Percentiles rank a stretch among this genome's conserved stretches.
phyloP scores from a whole-genome alignment of 129 eudicot species.

The Rutidosis leptorrhynchoides region DNA sequence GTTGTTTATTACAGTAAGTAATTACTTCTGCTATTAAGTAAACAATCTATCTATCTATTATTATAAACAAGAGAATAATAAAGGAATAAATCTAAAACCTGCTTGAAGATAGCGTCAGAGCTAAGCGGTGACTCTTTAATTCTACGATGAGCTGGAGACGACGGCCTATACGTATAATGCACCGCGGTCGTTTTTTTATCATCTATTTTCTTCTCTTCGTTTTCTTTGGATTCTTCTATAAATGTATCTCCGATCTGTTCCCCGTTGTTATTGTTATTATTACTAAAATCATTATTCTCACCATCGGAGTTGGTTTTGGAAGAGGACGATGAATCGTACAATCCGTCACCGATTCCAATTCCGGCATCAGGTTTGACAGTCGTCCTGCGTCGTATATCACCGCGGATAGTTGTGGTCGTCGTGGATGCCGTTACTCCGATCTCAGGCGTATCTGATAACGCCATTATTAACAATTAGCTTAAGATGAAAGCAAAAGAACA shows the following conservation, averaged over 20 bases:
- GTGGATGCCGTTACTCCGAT: slow-evolving; percentile 21
- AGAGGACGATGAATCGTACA: slow-evolving; percentile 28
- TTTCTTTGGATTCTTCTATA: slow-evolving; percentile 18
- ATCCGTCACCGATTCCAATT: slow-evolving; percentile 18
- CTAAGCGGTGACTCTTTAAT: slow-evolving; percentile 88
- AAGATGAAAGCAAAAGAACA: slow-evolving; percentile 14
- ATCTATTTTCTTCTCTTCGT: slow-evolving; percentile 19
- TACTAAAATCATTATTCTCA: slow-evolving; percentile 1
- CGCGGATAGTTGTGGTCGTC: slow-evolving; percentile 20
- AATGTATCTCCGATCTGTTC: slow-evolving; percentile 35
- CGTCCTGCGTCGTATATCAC: slow-evolving; percentile 27
- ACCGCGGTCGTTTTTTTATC: slow-evolving; percentile 12
- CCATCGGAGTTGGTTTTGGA: slow-evolving; percentile 27
- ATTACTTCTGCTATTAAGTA: neutral
- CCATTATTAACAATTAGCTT: slow-evolving; percentile 19
- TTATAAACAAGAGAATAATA: neutral
- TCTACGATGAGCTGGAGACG: slow-evolving; percentile 79
- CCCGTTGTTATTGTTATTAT: slow-evolving; percentile 1
- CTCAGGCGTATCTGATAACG: slow-evolving; percentile 33
- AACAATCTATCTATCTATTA: neutral
- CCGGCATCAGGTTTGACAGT: slow-evolving; percentile 19
- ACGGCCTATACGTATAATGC: slow-evolving; percentile 55
- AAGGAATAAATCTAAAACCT: slow-evolving; percentile 34
- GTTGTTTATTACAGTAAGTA: neutral
- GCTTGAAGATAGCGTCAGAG: slow-evolving; percentile 89